Evolutionary conservation across 345 rosid genomes (phyloP).

Genomic region (Microcos paniculata): DNA sequence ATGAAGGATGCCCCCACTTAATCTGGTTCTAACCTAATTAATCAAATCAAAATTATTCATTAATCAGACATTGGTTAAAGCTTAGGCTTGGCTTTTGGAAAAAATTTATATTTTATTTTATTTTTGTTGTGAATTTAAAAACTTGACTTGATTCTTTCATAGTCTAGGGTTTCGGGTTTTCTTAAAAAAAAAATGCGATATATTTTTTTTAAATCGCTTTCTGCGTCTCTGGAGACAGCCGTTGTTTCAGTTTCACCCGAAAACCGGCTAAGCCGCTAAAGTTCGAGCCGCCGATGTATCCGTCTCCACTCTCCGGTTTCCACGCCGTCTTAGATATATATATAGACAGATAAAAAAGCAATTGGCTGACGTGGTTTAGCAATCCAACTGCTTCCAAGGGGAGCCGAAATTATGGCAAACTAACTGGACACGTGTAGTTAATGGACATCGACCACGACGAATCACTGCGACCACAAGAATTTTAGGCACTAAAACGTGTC

Average conservation of each 20-base stretch:
- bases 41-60: slow-evolving; percentile 9
- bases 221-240: slow-evolving; percentile 12
- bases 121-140: background rate
- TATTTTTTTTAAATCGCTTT: background rate
- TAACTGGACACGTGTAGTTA: slow-evolving; percentile 2
- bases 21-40: slow-evolving; percentile 22
- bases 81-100: slow-evolving; percentile 3
- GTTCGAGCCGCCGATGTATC: background rate
- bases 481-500: background rate
- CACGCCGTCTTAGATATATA: too few relatives aligned
- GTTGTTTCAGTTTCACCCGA: background rate
- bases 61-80: slow-evolving; percentile 1
- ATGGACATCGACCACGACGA: background rate
- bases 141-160: background rate
- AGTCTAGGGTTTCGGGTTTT: slow-evolving; percentile 27
- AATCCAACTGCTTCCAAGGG: background rate
- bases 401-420: background rate
- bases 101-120: background rate
- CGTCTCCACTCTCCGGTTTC: background rate
- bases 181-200: background rate
- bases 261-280: slow-evolving; percentile 6
- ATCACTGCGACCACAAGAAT: background rate
- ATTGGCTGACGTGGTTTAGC: background rate
- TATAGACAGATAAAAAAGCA: background rate
- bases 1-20: slow-evolving; percentile 40